phyloP scores from a whole-genome alignment of 805 yeast genomes.

The Kodamaea neixiangensis region DNA sequence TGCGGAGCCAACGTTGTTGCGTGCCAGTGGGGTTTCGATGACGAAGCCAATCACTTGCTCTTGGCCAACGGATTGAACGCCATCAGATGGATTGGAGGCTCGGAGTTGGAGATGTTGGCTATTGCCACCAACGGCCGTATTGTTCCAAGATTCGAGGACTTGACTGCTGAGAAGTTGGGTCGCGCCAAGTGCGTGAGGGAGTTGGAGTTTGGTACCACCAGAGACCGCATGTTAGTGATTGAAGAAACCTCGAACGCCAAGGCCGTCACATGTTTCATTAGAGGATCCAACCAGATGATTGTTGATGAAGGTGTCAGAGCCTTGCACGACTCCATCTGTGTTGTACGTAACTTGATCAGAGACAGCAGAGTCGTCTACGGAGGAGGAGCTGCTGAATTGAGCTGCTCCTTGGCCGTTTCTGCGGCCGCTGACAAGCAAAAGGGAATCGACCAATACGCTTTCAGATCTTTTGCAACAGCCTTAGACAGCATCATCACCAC shows the following conservation, averaged over 20 bases:
- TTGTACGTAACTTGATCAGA: conserved; percentile 89
- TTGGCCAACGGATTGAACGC: conserved; percentile 90
- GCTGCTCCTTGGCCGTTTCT: conserved; percentile 88
- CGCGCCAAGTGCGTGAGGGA: conserved; percentile 83
- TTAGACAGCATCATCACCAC: conserved; percentile 92
- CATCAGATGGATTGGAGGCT: conserved; percentile 99
- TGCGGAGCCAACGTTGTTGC: conserved; percentile 96
- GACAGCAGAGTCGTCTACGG: conserved; percentile 97
- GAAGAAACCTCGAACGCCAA: conserved; percentile 85
- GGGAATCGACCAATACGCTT: conserved; percentile 97
- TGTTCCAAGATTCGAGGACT: conserved; percentile 95
- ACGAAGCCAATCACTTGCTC: conserved; percentile 93
- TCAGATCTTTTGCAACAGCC: conserved; percentile 91
- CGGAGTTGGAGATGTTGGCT: conserved; percentile 92
- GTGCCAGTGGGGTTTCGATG: conserved; percentile 99
- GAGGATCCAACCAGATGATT: conserved; percentile 98
- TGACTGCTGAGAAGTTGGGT: conserved; percentile 80
- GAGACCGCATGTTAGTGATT: conserved; percentile 92
- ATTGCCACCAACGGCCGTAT: conserved; percentile 97
- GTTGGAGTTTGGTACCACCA: conserved; percentile 92
- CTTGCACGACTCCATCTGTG: conserved; percentile 94
- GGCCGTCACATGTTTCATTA: conserved; percentile 88
- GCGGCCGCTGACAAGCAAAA: conserved; percentile 90
- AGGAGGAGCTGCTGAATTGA: conserved; percentile 97
- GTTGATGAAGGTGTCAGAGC: conserved; percentile 97